Base-by-base conservation (phyloP, 768 basidiomycete species). In the Strobilomyces dryophilus region DNA sequence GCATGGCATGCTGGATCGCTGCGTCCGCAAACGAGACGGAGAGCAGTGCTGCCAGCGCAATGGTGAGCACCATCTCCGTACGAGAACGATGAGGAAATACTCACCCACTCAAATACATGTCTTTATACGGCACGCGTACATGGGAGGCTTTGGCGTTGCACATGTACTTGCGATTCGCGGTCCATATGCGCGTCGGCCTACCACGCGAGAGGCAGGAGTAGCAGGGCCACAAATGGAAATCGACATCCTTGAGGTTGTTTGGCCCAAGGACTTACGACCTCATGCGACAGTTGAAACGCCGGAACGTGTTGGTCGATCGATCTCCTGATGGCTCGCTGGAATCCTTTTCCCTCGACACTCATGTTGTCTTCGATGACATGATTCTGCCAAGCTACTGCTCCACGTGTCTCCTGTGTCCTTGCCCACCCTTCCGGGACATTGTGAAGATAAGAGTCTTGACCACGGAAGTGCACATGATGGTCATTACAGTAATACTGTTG, bases 1-100 rank as follows among this genome's bases (percentile, higher is more conserved):
- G 51, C 59, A 69, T 60, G 31, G 63, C 49, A 44, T 34, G 55
- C 21, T 43, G 46, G 45, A 67, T 47, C 0, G 60, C 63, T 2
- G 66, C 68, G 53, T 59, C 43, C 32, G 53, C 50, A 9, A 63
- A 41, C 5, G 56, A 51, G 24, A 54, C 20, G 35, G 32, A 45
- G 21, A 64, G 31, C 10, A 64, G 40, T 1, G 29, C 56, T 11
- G 51, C 45, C 1, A 66, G 31, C 12, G 53, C 32, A 6, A 37
- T 40, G 7, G 53, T 31, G 43, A 52, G 51, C 9, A 46, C 15
- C 65, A 64, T 66, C 36, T 26, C 34, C 41, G 49, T 27, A 45
- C 41, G 17, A 26, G 39, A 41, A 7, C 2, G 26, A 39, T 18
- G 34, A 21, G 39, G 37, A 37, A 5, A 41, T 18, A 27, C 35